Conservation (phyloP, 805 yeast genomes). For the Kodamaea leandrae region DNA sequence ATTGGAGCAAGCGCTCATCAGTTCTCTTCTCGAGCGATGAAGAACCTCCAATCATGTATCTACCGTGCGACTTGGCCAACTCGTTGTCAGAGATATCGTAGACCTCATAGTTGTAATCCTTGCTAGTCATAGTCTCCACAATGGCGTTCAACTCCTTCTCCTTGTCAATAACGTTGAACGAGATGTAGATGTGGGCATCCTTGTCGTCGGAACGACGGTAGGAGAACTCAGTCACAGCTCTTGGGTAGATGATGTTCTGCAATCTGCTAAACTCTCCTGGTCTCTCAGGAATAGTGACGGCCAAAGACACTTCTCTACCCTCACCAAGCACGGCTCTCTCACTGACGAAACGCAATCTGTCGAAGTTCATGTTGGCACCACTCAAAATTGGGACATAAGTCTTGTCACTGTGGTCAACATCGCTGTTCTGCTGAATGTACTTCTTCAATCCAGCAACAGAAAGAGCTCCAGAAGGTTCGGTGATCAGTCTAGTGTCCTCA, state of each 20-base stretch:
- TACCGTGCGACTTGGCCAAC: conserved; percentile 92
- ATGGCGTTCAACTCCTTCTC: conserved; percentile 69
- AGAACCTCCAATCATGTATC: conserved; percentile 84
- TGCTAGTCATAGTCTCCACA: conserved; percentile 51
- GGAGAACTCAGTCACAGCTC: conserved; percentile 91
- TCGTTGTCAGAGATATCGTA: conserved; percentile 88
- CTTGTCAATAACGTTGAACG: conserved; percentile 80
- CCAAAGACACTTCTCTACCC: conserved; percentile 91
- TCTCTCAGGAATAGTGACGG: conserved; percentile 84
- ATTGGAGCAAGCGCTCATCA: conserved; percentile 74
- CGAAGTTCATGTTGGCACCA: conserved; percentile 99
- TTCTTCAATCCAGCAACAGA: conserved; percentile 92
- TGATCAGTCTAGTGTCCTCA: conserved; percentile 89
- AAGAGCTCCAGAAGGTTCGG: conserved; percentile 97
- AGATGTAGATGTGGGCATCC: conserved; percentile 78
- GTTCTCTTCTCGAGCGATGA: conserved; percentile 25
- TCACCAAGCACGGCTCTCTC: conserved; percentile 99
- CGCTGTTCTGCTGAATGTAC: conserved; percentile 67
- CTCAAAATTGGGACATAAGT: conserved; percentile 83
- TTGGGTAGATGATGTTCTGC: conserved; percentile 76
- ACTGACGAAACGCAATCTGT: conserved; percentile 89
- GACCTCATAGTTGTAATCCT: conserved; percentile 64
- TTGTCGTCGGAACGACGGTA: conserved; percentile 64
- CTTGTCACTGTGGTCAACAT: conserved; percentile 63
- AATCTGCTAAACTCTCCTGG: conserved; percentile 87